Evolutionary conservation across 768 basidiomycete genomes (phyloP).

Genomic region (Cystofilobasidium macerans): DNA sequence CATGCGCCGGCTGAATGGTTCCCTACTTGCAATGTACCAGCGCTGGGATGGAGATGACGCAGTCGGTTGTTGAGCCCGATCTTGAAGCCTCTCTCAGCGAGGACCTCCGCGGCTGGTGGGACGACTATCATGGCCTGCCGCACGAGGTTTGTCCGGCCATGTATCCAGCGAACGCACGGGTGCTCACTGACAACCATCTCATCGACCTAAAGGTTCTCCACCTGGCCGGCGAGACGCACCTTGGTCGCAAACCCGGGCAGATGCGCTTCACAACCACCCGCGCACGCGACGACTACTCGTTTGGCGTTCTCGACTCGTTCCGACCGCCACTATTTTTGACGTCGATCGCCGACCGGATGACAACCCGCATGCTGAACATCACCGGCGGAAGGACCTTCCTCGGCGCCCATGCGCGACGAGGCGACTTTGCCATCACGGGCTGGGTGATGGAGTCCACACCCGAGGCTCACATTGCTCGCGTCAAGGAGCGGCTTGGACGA

Average conservation of each 20-base stretch:
- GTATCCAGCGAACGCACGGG: not conserved
- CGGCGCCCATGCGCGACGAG: not conserved
- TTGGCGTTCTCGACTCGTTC: not conserved
- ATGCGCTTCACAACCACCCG: not conserved
- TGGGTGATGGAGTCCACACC: constrained; percentile 9
- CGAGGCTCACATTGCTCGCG: not conserved
- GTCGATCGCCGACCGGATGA: not conserved
- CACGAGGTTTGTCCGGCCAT: constrained; percentile 31
- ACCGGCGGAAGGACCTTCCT: not conserved
- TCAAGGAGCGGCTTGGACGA: not conserved
- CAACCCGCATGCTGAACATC: not conserved
- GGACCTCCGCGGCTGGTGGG: constrained; percentile 41
- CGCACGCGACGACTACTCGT: not conserved
- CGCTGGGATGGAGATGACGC: constrained; percentile 41
- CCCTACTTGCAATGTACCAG: constrained; percentile 28
- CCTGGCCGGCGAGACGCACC: constrained; percentile 30
- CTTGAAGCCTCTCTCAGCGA: constrained; percentile 38
- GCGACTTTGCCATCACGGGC: not conserved
- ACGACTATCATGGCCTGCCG: constrained; percentile 38
- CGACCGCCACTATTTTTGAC: not conserved
- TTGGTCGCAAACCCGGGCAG: not conserved
- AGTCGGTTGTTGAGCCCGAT: constrained; percentile 40
- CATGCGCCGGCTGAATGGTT: constrained; percentile 4
- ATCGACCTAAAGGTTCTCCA: not conserved
- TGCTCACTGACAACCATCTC: not conserved